phyloP scores from a whole-genome alignment of 768 basidiomycete species.

The Lactarius hengduanensis region DNA sequence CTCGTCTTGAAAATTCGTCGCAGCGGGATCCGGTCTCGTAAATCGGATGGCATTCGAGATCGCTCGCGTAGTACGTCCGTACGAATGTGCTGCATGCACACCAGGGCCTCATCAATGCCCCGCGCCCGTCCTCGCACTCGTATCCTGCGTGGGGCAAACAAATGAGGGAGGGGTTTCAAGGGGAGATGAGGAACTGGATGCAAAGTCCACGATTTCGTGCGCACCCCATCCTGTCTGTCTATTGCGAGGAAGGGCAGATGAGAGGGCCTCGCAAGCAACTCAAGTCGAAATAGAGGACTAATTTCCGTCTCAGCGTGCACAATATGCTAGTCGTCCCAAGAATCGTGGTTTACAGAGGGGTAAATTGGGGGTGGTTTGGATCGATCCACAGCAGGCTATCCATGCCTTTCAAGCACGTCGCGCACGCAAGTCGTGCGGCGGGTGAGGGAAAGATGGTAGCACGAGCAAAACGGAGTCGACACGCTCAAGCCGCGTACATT shows the following conservation, averaged over 20 bases:
- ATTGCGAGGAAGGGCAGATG: not conserved
- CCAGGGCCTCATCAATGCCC: not conserved
- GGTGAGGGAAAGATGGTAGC: constrained; percentile 4
- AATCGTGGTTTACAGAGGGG: not conserved
- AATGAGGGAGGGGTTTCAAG: not conserved
- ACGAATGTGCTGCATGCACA: not conserved
- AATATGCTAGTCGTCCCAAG: not conserved
- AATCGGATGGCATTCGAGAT: not conserved
- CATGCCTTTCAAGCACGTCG: not conserved
- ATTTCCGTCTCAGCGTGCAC: not conserved
- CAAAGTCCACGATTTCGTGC: not conserved
- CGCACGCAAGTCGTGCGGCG: not conserved
- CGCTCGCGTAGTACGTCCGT: not conserved
- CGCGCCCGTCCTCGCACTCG: not conserved
- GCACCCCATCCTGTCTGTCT: not conserved
- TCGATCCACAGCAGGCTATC: not conserved
- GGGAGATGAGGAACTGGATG: not conserved
- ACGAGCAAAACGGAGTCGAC: not conserved
- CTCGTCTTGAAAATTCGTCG: not conserved
- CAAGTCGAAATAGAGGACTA: not conserved
- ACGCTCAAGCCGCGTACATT: constrained; percentile 6
- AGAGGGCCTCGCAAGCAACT: not conserved
- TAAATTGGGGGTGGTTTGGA: not conserved
- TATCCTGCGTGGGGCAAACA: not conserved
- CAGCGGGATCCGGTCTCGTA: not conserved